These are phyloP conservation scores for Pulveroboletus sp. DNA, from an alignment of 768 basidiomycete species.

Conservation along the genomic window DNA sequence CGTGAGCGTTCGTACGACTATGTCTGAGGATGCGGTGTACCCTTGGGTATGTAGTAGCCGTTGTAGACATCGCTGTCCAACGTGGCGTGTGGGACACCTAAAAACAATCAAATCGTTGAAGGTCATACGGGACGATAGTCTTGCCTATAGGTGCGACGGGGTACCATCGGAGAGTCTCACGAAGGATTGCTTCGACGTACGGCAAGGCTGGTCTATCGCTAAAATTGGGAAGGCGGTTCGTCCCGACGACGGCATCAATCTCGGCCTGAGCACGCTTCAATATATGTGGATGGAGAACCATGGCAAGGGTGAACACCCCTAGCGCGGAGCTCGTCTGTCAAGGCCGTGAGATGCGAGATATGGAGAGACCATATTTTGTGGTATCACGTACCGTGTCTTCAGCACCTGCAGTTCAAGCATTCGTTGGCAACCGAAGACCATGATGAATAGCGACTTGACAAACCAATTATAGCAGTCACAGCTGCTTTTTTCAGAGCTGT, in stretches of 20 bases:
- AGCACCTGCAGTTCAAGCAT: not conserved
- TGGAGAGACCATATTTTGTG: constrained; percentile 9
- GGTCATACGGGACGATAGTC: not conserved
- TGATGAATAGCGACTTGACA: no score
- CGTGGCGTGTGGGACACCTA: constrained; percentile 5
- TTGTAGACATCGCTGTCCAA: constrained; percentile 32
- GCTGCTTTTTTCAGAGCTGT: no score
- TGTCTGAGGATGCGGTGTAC: constrained; percentile 1
- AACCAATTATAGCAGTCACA: constrained; percentile 1
- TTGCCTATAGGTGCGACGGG: not conserved
- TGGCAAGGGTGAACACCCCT: not conserved
- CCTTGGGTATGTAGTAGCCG: constrained; percentile 32
- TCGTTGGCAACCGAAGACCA: no score
- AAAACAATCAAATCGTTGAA: not conserved
- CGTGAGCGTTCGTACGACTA: not conserved
- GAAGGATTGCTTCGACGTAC: constrained; percentile 1
- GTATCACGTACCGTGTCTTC: constrained; percentile 1
- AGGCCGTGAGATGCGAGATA: not conserved
- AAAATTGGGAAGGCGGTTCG: not conserved
- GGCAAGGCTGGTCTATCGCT: not conserved
- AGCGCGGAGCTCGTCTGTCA: not conserved
- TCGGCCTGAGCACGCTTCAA: no score
- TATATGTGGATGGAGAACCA: not conserved
- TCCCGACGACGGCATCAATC: not conserved
- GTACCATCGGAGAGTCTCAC: not conserved